A percentile compares a stretch with the other conserved stretches of the same genome.
phyloP scores from a whole-genome alignment of 495 filamentous ascomycete species.

The Penicillium taxi region DNA sequence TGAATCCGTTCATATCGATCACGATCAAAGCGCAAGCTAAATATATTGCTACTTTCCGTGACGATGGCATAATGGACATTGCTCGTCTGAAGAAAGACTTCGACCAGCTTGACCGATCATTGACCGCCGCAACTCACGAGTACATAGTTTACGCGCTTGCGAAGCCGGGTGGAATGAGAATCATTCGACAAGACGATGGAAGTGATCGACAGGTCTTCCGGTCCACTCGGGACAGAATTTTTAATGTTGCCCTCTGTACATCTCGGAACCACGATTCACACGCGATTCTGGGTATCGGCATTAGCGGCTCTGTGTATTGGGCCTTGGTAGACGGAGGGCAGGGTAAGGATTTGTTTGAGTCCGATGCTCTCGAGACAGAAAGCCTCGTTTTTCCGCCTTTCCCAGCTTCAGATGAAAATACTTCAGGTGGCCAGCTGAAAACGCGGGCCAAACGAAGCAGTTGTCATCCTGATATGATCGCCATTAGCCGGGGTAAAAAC shows the following conservation, averaged over 20 bases:
- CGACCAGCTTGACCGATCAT: constrained; percentile 89
- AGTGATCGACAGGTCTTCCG: constrained; percentile 83
- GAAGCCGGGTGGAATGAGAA: constrained; percentile 81
- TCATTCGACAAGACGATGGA: constrained; percentile 91
- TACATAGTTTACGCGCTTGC: constrained; percentile 91
- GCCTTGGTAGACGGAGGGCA: constrained; percentile 61
- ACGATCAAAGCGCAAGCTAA: constrained; percentile 29
- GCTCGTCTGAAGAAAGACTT: constrained; percentile 93
- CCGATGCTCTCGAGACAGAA: constrained; percentile 62
- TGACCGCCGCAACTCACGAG: constrained; percentile 80
- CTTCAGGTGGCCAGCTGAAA: constrained; percentile 85
- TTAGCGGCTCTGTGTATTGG: constrained; percentile 94
- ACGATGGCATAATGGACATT: constrained; percentile 75
- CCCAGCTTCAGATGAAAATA: constrained; percentile 64
- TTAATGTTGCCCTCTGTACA: constrained; percentile 79
- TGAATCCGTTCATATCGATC: constrained; percentile 91
- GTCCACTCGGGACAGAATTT: constrained; percentile 78
- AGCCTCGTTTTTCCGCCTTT: constrained; percentile 78
- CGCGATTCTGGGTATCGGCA: constrained; percentile 79
- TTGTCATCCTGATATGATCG: constrained; percentile 85
- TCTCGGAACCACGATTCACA: constrained; percentile 53
- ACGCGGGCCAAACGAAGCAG: constrained; percentile 85
- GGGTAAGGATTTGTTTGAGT: constrained; percentile 64
- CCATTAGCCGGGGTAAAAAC: constrained; percentile 87
- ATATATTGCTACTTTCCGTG: constrained; percentile 48